Conservation (phyloP, 2,329 filamentous ascomycete species). For the Penicillium sp. region DNA sequence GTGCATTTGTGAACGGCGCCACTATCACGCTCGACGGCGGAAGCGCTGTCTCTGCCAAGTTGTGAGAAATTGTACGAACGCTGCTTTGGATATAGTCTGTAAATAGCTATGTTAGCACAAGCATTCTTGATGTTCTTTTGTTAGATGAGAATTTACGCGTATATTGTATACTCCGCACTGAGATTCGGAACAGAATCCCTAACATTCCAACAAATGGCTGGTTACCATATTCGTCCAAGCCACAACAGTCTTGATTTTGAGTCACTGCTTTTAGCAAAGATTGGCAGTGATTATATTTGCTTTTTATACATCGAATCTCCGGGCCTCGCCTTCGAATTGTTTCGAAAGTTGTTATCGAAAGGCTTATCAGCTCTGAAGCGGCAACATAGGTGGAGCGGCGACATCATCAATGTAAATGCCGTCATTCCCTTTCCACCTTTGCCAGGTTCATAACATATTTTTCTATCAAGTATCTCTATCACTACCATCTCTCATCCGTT, state of each 20-base stretch:
- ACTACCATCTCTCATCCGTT: neutral
- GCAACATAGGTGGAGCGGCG: slow-evolving; percentile 25
- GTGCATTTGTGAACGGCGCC: slow-evolving; percentile 65
- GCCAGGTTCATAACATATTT: neutral
- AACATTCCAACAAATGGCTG: slow-evolving; percentile 8
- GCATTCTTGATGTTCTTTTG: neutral
- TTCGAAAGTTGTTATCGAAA: neutral
- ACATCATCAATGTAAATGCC: slow-evolving; percentile 26
- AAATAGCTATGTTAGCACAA: neutral
- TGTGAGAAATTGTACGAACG: slow-evolving; percentile 29
- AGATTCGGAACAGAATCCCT: neutral
- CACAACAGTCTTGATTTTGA: neutral
- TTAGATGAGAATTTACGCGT: neutral
- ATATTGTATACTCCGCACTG: neutral
- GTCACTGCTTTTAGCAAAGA: neutral
- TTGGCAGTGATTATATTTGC: neutral
- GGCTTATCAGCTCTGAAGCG: slow-evolving; percentile 22
- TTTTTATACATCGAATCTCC: neutral
- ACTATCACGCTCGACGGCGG: slow-evolving; percentile 65
- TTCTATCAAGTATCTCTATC: neutral
- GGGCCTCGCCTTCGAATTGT: neutral
- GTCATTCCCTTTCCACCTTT: slow-evolving; percentile 18
- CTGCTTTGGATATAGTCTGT: neutral
- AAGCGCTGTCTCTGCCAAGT: slow-evolving; percentile 41
- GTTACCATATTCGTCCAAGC: neutral